Percentiles rank a stretch among this genome's conserved stretches.
phyloP scores from a whole-genome alignment of 805 yeast species.

The Saccharomycopsis sp. region DNA sequence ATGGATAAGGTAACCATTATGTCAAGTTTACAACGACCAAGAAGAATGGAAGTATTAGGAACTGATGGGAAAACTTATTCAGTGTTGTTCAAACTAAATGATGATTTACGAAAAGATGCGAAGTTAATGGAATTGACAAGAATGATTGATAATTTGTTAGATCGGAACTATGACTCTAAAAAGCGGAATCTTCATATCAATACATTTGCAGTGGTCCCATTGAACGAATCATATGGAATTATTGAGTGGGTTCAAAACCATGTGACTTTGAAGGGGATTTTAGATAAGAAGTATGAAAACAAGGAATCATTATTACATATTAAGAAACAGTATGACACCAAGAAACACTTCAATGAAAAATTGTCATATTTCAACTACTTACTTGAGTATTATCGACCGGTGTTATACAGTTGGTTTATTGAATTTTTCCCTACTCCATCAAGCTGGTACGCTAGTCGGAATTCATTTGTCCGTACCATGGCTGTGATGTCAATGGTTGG shows the following conservation, averaged over 20 bases:
- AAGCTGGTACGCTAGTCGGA: constrained; percentile 77
- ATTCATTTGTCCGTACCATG: constrained; percentile 63
- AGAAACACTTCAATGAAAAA: constrained; percentile 28
- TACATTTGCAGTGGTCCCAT: constrained; percentile 83
- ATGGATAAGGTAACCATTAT: constrained; percentile 65
- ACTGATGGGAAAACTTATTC: constrained; percentile 70
- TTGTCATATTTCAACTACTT: constrained; percentile 31
- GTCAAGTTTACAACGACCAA: constrained; percentile 81
- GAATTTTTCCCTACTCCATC: constrained; percentile 86
- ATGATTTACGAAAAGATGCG: constrained; percentile 93
- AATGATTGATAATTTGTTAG: constrained; percentile 69
- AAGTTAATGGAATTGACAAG: constrained; percentile 88
- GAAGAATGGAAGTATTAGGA: constrained; percentile 68
- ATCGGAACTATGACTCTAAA: constrained; percentile 62
- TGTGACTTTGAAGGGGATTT: constrained; percentile 59
- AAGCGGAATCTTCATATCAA: constrained; percentile 63
- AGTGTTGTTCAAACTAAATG: constrained; percentile 76
- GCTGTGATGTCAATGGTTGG: constrained; percentile 99
- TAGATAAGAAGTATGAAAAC: constrained; percentile 37
- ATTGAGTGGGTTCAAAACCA: constrained; percentile 85
- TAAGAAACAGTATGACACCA: constrained; percentile 26
- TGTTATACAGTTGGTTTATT: constrained; percentile 79
- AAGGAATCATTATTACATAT: constrained; percentile 30
- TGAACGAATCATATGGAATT: constrained; percentile 81
- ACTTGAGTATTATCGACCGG: constrained; percentile 47